Conservation (phyloP, 441 rosid species). For the Euphorbia neoarborescens region DNA sequence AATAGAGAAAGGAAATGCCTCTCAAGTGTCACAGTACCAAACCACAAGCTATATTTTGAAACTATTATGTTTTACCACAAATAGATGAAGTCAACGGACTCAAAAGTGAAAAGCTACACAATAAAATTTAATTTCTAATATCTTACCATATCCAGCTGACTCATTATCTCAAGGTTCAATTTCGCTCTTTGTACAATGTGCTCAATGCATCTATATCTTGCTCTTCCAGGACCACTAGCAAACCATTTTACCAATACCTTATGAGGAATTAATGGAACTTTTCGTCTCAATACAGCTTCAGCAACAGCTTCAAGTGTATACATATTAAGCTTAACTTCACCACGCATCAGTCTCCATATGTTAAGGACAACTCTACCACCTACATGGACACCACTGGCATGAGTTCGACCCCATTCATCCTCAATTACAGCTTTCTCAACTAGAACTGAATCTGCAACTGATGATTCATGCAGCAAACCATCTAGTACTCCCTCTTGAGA, state of each 20-base stretch:
- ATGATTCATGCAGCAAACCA: slow-evolving; percentile 33
- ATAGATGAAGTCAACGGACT: background rate
- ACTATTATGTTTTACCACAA: background rate
- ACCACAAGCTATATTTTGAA: background rate
- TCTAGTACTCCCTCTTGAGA: slow-evolving; percentile 33
- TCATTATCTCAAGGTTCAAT: slow-evolving; percentile 70
- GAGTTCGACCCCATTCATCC: slow-evolving; percentile 98
- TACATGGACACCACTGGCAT: slow-evolving; percentile 94
- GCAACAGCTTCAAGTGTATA: slow-evolving; percentile 77
- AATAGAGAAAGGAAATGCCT: background rate
- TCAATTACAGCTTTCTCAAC: slow-evolving; percentile 56
- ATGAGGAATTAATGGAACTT: slow-evolving; percentile 64
- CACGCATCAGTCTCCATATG: slow-evolving; percentile 82
- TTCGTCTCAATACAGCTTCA: slow-evolving; percentile 77
- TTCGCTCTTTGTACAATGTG: slow-evolving; percentile 65
- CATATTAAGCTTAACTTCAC: slow-evolving; percentile 83
- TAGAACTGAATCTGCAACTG: slow-evolving; percentile 35
- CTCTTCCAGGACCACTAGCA: slow-evolving; percentile 65
- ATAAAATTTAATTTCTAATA: background rate
- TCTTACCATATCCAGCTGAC: slow-evolving; percentile 85
- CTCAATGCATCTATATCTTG: slow-evolving; percentile 80
- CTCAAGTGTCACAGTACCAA: background rate
- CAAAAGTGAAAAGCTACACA: background rate
- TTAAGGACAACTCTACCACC: slow-evolving; percentile 92
- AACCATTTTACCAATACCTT: slow-evolving; percentile 73